These are phyloP conservation scores for Termitomyces heimii DNA, from an alignment of 768 basidiomycete genomes.

Conservation along the genomic window DNA sequence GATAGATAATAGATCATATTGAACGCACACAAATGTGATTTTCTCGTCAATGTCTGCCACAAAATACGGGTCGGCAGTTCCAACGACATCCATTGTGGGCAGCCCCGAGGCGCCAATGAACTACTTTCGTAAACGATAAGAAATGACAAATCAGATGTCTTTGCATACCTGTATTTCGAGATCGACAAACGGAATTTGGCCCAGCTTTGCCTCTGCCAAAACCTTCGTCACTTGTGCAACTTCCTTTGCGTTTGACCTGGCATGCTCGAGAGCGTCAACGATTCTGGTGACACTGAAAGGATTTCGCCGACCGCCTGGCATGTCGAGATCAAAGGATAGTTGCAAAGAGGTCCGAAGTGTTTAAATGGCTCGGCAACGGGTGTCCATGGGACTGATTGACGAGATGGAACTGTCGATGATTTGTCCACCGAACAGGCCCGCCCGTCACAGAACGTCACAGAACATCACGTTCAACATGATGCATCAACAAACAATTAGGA, in stretches of 20 bases:
- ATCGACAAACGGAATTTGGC: constrained; percentile 47
- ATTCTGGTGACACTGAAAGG: constrained; percentile 30
- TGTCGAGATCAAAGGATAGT: not conserved
- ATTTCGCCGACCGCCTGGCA: constrained; percentile 24
- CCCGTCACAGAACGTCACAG: not conserved
- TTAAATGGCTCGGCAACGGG: not conserved
- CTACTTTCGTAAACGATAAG: constrained; percentile 19
- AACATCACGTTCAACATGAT: not conserved
- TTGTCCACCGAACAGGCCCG: not conserved
- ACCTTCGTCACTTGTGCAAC: constrained; percentile 24
- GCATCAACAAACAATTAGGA: too few species aligned
- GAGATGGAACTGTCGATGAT: not conserved
- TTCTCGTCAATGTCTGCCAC: constrained; percentile 58
- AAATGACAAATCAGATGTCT: too few species aligned
- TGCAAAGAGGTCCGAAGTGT: not conserved
- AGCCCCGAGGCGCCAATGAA: constrained; percentile 69
- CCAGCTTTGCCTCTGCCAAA: constrained; percentile 24
- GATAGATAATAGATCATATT: not conserved
- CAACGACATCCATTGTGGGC: constrained; percentile 66
- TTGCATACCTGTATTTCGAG: constrained; percentile 45
- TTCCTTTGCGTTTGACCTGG: constrained; percentile 26
- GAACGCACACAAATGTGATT: constrained; percentile 59
- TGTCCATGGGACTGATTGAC: not conserved
- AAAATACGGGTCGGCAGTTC: constrained; percentile 66
- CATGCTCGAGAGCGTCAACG: constrained; percentile 24